Conservation (phyloP, 2,329 filamentous ascomycete genomes). For the Fusarium sp. region DNA sequence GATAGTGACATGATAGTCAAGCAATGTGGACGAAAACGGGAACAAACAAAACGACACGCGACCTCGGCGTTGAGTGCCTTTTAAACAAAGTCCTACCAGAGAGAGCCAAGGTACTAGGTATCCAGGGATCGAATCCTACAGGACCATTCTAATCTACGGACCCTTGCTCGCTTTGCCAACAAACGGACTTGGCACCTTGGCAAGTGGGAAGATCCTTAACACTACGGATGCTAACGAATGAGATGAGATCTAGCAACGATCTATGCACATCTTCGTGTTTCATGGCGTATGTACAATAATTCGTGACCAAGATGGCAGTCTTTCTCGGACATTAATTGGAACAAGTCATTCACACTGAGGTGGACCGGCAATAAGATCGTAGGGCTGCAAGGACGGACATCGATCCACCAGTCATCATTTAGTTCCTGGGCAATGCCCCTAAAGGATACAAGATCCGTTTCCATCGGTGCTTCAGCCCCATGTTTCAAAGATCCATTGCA, state of each 20-base stretch:
- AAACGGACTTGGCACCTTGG: neutral
- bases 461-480: neutral
- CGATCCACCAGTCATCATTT: neutral
- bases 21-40: accelerated
- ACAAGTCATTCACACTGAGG: neutral
- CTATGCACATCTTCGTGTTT: neutral
- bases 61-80: neutral
- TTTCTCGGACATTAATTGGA: neutral
- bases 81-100: neutral
- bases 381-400: neutral
- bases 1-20: neutral
- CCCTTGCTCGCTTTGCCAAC: neutral
- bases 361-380: neutral
- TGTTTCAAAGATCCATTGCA: no score
- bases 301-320: neutral
- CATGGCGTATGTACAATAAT: neutral
- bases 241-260: neutral
- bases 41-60: neutral
- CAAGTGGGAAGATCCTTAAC: neutral
- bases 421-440: neutral
- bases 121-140: neutral
- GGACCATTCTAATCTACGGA: neutral
- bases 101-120: neutral
- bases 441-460: neutral
- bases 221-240: neutral